Base-by-base conservation (phyloP, 1,284 basidiomycete species). In the Stygiomarasmius scandens region DNA sequence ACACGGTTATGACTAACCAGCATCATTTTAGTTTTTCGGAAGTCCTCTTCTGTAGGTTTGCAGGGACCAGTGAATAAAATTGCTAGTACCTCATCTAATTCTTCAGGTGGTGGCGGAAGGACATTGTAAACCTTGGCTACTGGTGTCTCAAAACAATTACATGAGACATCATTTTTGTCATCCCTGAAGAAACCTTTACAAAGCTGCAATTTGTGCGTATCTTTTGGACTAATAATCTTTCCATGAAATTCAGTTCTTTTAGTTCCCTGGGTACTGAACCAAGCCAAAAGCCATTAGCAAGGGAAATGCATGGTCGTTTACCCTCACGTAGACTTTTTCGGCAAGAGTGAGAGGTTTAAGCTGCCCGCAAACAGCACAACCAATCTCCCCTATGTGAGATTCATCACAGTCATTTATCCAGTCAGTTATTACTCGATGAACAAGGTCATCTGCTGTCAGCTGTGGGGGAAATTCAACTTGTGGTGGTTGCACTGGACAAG, bases 201-300 rank as follows among this genome's bases (percentile, higher is more conserved):
- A 73, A 62, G 60, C 69, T 72, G 6, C 52, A 44, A 53, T 68
- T 75, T 32, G 71, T 67, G 10, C 65, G 56, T 1, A 74, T 61
- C 6, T 66, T 47, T 1, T 73, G 56, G 8, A 78, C 63, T 2
- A 77, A 36, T 20, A 74, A 23, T 54, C 69, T 61, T 54, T 78
- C 74, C 8, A 66, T 62, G 56, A 66, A 74, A 2, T 54, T 65
- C 20, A 78, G 55, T 16, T 58, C 46, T 49, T 63, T 23, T 0
- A 77, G 52, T n/a, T 66, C 57, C 22, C 49, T 2, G 0, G 74
- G 75, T 0, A 8, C n/a, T n/a, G 68, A 56, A 16, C 76, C 75
- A 1, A 77, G 19, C 76, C 76, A 78, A 1, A 76, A 50, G 1
- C 71, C 70, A 60, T 72, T 74, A 0, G 70, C 71, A 3, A 78